Conservation (phyloP, 176 grass and related monocot genomes). For the Oryza coarctata region DNA sequence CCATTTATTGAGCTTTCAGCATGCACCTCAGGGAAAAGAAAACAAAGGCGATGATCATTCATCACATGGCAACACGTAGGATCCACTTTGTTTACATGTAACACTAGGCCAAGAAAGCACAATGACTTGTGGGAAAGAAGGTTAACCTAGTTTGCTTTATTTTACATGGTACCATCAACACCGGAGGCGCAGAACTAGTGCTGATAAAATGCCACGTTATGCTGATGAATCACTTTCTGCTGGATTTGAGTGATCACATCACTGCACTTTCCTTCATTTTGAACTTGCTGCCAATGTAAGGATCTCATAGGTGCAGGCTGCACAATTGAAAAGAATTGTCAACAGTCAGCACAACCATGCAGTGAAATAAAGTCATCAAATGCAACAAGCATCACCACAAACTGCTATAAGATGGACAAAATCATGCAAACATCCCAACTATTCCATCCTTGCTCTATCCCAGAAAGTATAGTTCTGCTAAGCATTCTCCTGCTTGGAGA, state of each 20-base stretch:
- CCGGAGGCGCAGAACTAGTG: neutral
- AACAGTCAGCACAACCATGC: neutral
- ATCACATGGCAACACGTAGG: neutral
- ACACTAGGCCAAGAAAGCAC: neutral
- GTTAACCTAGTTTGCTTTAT: constrained; percentile 44
- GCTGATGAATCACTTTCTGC: constrained; percentile 5
- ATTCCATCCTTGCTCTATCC: neutral
- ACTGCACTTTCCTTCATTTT: constrained; percentile 16
- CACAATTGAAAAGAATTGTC: neutral
- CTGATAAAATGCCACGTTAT: constrained; percentile 27
- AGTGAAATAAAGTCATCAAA: neutral
- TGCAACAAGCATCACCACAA: neutral
- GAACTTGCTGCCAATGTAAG: neutral
- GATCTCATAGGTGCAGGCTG: constrained; percentile 51
- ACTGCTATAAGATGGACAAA: neutral
- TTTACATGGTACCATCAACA: constrained; percentile 36
- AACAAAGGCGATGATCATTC: neutral
- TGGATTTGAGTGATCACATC: neutral
- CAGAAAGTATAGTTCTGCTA: neutral
- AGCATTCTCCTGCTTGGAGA: neutral
- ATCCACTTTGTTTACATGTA: neutral
- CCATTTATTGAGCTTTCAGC: neutral
- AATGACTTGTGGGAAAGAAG: neutral
- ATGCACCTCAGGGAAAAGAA: neutral
- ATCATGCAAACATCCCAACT: neutral